Evolutionary conservation across 352 stramenopile genomes (phyloP).

Genomic region (Phytophthora vignae): DNA sequence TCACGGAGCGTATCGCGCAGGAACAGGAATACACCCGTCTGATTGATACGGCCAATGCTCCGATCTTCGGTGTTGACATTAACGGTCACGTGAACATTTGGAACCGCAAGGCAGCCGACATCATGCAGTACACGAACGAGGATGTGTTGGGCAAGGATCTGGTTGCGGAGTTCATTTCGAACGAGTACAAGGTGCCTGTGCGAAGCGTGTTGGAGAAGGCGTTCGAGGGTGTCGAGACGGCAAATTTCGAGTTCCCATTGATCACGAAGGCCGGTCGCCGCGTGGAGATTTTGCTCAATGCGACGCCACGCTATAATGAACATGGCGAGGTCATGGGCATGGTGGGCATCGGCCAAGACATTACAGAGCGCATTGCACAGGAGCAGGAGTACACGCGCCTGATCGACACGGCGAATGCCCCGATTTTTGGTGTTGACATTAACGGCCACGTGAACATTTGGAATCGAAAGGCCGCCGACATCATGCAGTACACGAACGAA

Average conservation of each 20-base stretch:
- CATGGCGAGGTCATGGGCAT: slow-evolving; percentile 28
- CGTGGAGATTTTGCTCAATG: slow-evolving; percentile 33
- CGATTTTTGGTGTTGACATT: slow-evolving; percentile 73
- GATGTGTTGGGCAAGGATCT: slow-evolving; percentile 57
- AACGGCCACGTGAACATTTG: slow-evolving; percentile 52
- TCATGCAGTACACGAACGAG: slow-evolving; percentile 54
- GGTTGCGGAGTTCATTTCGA: slow-evolving; percentile 72
- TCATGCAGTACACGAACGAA: slow-evolving; percentile 72
- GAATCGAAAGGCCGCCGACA: slow-evolving; percentile 75
- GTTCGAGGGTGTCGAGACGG: slow-evolving; percentile 47
- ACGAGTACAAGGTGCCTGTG: slow-evolving; percentile 47
- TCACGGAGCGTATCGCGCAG: slow-evolving; percentile 69
- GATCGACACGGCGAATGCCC: slow-evolving; percentile 85
- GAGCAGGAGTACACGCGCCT: slow-evolving; percentile 77
- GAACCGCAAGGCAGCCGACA: slow-evolving; percentile 62
- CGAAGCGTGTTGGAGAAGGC: slow-evolving; percentile 30
- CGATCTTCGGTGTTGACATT: slow-evolving; percentile 73
- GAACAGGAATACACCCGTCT: slow-evolving; percentile 66
- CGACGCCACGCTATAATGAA: slow-evolving; percentile 24
- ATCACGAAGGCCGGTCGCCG: slow-evolving; percentile 29
- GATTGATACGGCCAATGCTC: slow-evolving; percentile 65
- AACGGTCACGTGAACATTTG: slow-evolving; percentile 65
- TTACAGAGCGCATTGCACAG: slow-evolving; percentile 60
- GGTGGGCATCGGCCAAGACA: slow-evolving; percentile 31
- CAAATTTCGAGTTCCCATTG: slow-evolving; percentile 63